A percentile compares a stretch with the other conserved stretches of the same genome.
Conservation (phyloP, 192 early-diverging fungal species). For the Linnemannia elongata region DNA sequence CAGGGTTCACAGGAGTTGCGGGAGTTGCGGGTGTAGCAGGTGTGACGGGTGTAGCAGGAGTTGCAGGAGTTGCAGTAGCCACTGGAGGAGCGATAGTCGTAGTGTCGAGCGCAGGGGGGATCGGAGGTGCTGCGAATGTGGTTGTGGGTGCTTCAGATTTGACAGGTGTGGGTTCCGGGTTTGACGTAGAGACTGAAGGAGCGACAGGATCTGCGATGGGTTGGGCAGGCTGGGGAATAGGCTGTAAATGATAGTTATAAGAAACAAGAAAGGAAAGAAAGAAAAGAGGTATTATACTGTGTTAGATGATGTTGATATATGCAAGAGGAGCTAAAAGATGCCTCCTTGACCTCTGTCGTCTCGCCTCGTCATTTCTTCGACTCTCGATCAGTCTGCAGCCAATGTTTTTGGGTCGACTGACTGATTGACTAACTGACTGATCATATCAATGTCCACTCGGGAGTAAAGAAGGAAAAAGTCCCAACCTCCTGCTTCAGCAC, state of each 20-base stretch:
- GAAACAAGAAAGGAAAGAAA: not conserved
- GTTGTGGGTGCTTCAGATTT: not conserved
- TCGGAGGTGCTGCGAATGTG: not conserved
- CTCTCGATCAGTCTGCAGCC: not conserved
- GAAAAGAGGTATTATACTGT: not conserved
- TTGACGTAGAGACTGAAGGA: not conserved
- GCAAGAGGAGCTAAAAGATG: not conserved
- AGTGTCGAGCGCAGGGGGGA: not conserved
- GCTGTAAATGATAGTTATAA: not conserved
- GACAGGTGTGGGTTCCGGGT: not conserved
- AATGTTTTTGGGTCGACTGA: not conserved
- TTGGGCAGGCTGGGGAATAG: conserved; percentile 6
- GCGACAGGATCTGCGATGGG: not conserved
- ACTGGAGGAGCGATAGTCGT: not conserved
- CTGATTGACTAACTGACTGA: not conserved
- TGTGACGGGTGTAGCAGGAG: not conserved
- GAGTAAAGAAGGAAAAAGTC: not conserved
- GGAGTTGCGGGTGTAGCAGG: not conserved
- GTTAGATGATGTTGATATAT: conserved; percentile 10
- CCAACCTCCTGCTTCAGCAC: not conserved
- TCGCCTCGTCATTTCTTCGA: not conserved
- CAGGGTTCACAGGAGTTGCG: conserved; percentile 8
- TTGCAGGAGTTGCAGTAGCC: not conserved
- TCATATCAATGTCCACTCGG: not conserved
- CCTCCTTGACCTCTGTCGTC: not conserved